Percentiles rank a stretch among this genome's conserved stretches.
Conservation (phyloP, 352 stramenopile species). For the Thraustochytrium striatum region DNA sequence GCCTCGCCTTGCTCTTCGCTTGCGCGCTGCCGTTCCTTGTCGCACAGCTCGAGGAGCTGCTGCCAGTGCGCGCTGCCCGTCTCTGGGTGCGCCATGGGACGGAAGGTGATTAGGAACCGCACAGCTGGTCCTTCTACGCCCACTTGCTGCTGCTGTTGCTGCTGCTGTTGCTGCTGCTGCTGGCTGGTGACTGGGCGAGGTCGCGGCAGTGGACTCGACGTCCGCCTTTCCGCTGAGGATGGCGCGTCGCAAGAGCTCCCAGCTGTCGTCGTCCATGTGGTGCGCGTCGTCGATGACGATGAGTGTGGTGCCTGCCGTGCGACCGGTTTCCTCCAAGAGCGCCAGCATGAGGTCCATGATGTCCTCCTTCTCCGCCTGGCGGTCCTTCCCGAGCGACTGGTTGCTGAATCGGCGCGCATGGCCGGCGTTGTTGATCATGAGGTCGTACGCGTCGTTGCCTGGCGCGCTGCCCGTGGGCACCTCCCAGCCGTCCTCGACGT, state of each 20-base stretch:
- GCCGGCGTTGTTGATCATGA: neutral
- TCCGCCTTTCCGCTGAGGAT: neutral
- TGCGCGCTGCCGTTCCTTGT: neutral
- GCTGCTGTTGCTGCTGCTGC: neutral
- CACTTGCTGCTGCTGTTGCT: neutral
- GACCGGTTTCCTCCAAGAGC: conserved; percentile 19
- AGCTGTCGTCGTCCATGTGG: conserved; percentile 8
- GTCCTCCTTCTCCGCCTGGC: conserved; percentile 8
- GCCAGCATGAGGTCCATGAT: conserved; percentile 38
- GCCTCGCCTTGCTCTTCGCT: neutral
- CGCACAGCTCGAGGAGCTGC: neutral
- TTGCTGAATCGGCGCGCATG: neutral
- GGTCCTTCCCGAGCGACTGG: neutral
- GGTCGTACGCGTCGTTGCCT: too few species aligned
- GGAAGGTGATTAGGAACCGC: conserved; percentile 24
- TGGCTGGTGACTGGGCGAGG: neutral
- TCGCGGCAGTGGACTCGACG: neutral
- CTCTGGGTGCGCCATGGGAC: neutral
- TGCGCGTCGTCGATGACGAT: conserved; percentile 42
- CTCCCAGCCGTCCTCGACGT: too few species aligned
- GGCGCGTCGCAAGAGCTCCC: conserved; percentile 22
- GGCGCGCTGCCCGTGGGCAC: too few species aligned
- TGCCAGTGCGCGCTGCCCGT: neutral
- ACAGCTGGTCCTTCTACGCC: neutral
- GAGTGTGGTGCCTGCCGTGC: neutral